phyloP scores from a whole-genome alignment of 352 stramenopile species.

The Globisporangium abappressorium region DNA sequence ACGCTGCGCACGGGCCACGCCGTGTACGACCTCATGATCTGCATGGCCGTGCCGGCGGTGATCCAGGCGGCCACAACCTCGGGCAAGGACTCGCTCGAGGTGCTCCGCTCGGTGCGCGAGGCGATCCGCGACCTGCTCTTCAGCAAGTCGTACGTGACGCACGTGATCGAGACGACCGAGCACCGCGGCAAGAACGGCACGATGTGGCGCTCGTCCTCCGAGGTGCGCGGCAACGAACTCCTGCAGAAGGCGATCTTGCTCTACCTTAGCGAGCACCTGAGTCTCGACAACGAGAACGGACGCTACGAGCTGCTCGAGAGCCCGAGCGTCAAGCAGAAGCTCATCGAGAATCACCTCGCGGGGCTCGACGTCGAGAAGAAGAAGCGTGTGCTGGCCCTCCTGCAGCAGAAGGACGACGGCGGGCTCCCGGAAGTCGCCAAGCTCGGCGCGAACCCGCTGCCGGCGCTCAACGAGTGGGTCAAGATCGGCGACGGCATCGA shows the following conservation, averaged over 20 bases:
- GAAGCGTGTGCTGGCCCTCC: conserved; percentile 4
- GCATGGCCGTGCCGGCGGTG: conserved; percentile 50
- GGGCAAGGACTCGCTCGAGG: conserved; percentile 15
- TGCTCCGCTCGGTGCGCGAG: conserved; percentile 8
- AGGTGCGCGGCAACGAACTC: conserved; percentile 44
- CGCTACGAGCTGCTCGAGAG: conserved; percentile 53
- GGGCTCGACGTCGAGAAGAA: conserved; percentile 10
- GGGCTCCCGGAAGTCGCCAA: conserved; percentile 1
- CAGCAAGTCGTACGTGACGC: conserved; percentile 23
- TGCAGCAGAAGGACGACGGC: conserved; percentile 3
- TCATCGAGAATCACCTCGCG: conserved; percentile 4
- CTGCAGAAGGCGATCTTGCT: conserved; percentile 54
- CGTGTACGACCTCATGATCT: conserved; percentile 53
- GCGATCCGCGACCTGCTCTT: conserved; percentile 23
- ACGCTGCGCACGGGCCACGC: conserved; percentile 49
- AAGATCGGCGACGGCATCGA: conserved; percentile 22
- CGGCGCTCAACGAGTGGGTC: conserved; percentile 28
- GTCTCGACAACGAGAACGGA: conserved; percentile 35
- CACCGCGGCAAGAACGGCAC: conserved; percentile 30
- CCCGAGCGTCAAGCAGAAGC: conserved; percentile 21
- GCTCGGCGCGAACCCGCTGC: conserved; percentile 16
- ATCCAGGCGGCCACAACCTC: conserved; percentile 37
- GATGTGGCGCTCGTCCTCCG: conserved; percentile 7
- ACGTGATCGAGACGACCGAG: conserved; percentile 38
- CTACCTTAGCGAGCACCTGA: conserved; percentile 38